phyloP scores from a whole-genome alignment of 2,329 filamentous ascomycete species.

The Apiospora rasikravindrae region DNA sequence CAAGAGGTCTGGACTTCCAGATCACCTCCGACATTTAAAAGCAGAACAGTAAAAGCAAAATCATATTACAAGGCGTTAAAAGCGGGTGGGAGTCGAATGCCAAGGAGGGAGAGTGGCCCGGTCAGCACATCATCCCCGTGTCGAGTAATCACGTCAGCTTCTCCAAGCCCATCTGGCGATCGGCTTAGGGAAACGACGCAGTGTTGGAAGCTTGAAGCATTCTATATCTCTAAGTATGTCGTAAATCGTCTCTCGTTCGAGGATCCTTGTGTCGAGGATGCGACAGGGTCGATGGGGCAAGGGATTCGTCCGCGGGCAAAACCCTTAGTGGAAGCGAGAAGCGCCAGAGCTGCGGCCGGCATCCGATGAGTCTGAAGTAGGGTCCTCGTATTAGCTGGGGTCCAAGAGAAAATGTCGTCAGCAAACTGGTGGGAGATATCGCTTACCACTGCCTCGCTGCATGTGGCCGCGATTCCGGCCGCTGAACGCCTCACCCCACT shows the following conservation, averaged over 20 bases:
- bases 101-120: slow-evolving; percentile 8
- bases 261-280: slow-evolving; percentile 27
- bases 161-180: slow-evolving; percentile 6
- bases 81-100: slow-evolving; percentile 19
- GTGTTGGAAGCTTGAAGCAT: slow-evolving; percentile 29
- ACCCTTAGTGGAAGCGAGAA: slow-evolving; percentile 37
- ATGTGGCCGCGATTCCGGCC: slow-evolving; percentile 63
- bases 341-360: slow-evolving; percentile 39
- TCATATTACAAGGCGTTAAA: slow-evolving; percentile 42
- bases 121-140: slow-evolving; percentile 1
- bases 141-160: background rate
- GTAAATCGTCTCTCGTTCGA: slow-evolving; percentile 43
- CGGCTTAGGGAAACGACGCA: slow-evolving; percentile 9
- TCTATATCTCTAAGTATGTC: slow-evolving; percentile 41
- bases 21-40: slow-evolving; percentile 28
- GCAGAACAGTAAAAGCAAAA: slow-evolving; percentile 28
- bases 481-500: slow-evolving; percentile 64
- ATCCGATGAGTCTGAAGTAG: slow-evolving; percentile 38
- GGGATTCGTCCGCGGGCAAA: background rate
- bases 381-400: slow-evolving; percentile 16
- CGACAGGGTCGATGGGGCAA: background rate
- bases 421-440: slow-evolving; percentile 7
- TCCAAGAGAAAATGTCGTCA: background rate
- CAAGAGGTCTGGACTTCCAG: slow-evolving; percentile 17
- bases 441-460: slow-evolving; percentile 65